These are phyloP conservation scores for Fusarium scirpi DNA, from an alignment of 2,329 filamentous ascomycete species.

Conservation along the genomic window DNA sequence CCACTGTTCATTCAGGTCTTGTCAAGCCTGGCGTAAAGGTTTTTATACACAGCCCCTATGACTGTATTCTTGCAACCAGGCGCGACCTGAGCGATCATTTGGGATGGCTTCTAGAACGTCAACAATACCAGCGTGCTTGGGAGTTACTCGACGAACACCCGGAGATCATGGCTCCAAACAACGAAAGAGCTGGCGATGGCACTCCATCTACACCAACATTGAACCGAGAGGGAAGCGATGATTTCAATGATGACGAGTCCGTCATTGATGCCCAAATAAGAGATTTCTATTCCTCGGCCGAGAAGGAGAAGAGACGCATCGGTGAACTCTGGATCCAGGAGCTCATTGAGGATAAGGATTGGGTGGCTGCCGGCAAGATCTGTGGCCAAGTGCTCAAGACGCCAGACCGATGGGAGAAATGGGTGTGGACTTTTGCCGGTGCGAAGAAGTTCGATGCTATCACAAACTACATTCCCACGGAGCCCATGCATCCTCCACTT, in stretches of 20 bases:
- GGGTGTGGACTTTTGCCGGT: slow-evolving; percentile 92
- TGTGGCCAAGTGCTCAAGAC: slow-evolving; percentile 86
- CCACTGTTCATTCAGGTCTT: slow-evolving; percentile 65
- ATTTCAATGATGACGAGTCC: slow-evolving; percentile 79
- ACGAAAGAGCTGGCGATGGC: slow-evolving; percentile 56
- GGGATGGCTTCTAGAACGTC: slow-evolving; percentile 83
- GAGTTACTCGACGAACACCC: slow-evolving; percentile 89
- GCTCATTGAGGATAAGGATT: slow-evolving; percentile 79
- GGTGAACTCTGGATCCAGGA: slow-evolving; percentile 95
- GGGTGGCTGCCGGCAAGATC: slow-evolving; percentile 81
- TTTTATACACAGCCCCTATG: slow-evolving; percentile 96
- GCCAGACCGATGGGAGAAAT: slow-evolving; percentile 90
- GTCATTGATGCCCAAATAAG: slow-evolving; percentile 69
- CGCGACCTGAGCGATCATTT: slow-evolving; percentile 88
- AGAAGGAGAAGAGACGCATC: slow-evolving; percentile 89
- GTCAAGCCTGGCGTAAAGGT: slow-evolving; percentile 74
- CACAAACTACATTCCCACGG: slow-evolving; percentile 81
- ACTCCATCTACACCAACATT: slow-evolving; percentile 57
- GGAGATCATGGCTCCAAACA: slow-evolving; percentile 67
- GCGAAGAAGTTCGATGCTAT: slow-evolving; percentile 92
- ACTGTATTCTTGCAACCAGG: slow-evolving; percentile 92
- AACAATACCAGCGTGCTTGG: slow-evolving; percentile 88
- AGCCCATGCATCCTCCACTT: slow-evolving; percentile 81
- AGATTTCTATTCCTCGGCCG: slow-evolving; percentile 72
- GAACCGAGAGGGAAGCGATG: slow-evolving; percentile 59